A percentile compares a stretch with the other conserved stretches of the same genome.
phyloP scores from a whole-genome alignment of 805 yeast species.

The Kazachstania kunashirensis region DNA sequence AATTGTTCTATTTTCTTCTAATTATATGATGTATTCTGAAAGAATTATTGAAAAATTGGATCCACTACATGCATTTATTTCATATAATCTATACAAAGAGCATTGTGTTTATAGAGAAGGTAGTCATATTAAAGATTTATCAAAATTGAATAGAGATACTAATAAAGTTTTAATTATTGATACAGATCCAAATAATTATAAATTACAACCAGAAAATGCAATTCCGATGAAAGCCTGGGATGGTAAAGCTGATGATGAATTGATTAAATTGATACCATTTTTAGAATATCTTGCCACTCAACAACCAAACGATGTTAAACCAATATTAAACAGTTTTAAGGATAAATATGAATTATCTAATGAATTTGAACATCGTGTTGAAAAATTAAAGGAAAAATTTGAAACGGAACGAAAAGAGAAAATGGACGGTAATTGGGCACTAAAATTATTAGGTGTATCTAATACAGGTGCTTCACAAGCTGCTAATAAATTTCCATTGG shows the following conservation, averaged over 20 bases:
- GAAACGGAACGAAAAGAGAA: slow-evolving; percentile 40
- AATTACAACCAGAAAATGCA: slow-evolving; percentile 91
- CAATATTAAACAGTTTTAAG: slow-evolving; percentile 63
- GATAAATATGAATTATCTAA: slow-evolving; percentile 59
- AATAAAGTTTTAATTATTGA: slow-evolving; percentile 74
- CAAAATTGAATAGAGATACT: slow-evolving; percentile 83
- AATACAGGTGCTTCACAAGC: slow-evolving; percentile 7
- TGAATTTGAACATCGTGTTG: slow-evolving; percentile 76
- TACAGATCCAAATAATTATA: slow-evolving; percentile 57
- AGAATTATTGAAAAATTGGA: slow-evolving; percentile 80
- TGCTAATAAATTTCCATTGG: slow-evolving; percentile 54
- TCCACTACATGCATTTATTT: slow-evolving; percentile 82
- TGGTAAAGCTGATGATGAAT: slow-evolving; percentile 72
- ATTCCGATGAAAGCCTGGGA: slow-evolving; percentile 77
- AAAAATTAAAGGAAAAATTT: slow-evolving; percentile 62
- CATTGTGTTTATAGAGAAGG: slow-evolving; percentile 83
- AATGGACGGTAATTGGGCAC: slow-evolving; percentile 42
- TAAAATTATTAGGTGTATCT: slow-evolving; percentile 53
- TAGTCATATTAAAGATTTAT: slow-evolving; percentile 77
- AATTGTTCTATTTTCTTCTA: slow-evolving; percentile 81
- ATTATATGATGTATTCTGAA: slow-evolving; percentile 78
- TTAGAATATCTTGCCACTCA: slow-evolving; percentile 91
- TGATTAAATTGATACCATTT: slow-evolving; percentile 79
- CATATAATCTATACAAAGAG: slow-evolving; percentile 82
- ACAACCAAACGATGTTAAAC: slow-evolving; percentile 77